A percentile compares a stretch with the other conserved stretches of the same genome.
Conservation (phyloP, 208 protist genomes). For the Porcisia deanei region DNA sequence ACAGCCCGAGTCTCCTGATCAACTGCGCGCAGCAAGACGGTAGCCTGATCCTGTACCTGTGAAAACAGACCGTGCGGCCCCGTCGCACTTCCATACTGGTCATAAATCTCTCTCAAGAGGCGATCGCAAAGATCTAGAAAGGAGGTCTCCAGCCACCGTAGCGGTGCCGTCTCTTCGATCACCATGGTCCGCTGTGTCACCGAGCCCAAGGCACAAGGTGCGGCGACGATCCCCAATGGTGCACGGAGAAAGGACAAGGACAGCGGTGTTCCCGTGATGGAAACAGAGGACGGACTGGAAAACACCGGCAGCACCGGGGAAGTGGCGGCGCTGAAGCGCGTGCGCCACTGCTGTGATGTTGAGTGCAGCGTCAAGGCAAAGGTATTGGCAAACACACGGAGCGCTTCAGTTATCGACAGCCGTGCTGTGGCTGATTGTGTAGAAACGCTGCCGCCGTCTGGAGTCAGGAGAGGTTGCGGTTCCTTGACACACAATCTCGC, state of each 20-base stretch:
- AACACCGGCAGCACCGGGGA: conserved; percentile 5
- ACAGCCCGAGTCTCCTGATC: conserved; percentile 6
- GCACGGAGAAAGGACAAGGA: conserved; percentile 3
- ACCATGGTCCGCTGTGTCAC: neutral
- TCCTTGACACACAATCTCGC: neutral
- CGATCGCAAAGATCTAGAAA: conserved; percentile 25
- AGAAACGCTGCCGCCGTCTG: neutral
- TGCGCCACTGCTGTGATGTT: conserved; percentile 7
- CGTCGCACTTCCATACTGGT: neutral
- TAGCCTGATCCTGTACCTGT: conserved; percentile 9
- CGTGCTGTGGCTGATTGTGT: neutral
- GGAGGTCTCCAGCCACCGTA: conserved; percentile 29
- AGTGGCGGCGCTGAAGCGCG: conserved; percentile 9
- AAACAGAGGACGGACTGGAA: neutral
- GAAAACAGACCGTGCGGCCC: neutral
- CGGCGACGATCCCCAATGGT: conserved; percentile 15
- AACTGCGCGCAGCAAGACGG: conserved; percentile 15
- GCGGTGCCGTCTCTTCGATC: conserved; percentile 1
- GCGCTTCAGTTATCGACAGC: conserved; percentile 8
- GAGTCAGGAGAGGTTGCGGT: neutral
- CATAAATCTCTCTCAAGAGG: conserved; percentile 6
- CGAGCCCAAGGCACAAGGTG: conserved; percentile 4
- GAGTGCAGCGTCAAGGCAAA: conserved; percentile 35
- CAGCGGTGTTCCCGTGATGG: neutral
- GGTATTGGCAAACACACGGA: conserved; percentile 22